Base-by-base conservation (phyloP, 768 basidiomycete species). In the Mycena venus region DNA sequence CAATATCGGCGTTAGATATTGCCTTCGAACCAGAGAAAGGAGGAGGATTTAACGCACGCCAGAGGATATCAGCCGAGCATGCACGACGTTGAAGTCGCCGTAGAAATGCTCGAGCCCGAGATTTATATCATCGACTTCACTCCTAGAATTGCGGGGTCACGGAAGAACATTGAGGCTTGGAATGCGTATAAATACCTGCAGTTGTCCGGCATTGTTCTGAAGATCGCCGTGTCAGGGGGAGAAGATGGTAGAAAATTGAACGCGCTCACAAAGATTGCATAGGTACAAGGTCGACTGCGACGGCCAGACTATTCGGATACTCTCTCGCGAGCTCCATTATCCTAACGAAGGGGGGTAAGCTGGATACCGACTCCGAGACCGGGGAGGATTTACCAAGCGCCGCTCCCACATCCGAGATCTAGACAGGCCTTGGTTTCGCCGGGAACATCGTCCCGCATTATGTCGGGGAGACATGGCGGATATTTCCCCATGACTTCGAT, bases 51-150 rank as follows among this genome's bases (percentile, higher is more conserved):
- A 10, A 85, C 93, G 80, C 78, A 95, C 94, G 42, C 95, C 95
- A 27, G 93, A 90, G 4, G 91, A 88, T 70, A 95, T 88, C 44
- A 95, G 88, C 27, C 92, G 91, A 36, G 90, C 89, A 78, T 95
- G 94, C 0, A 93, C 93, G 19, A 93, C 92, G 78, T 95, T 89
- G 83, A 95, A 95, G 72, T 92, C 89, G 12, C 91, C 91, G 78
- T 93, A 94, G 80, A 91, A 95, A 83, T 96, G 95, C 77, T 95
- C 93, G 27, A 96, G 84, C 3, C 95, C 94, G 21, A 95, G 89
- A 83, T 96, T 96, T 80, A 95, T 91, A 80, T 96, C 95, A 80
- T 95, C 95, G 10, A 95, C 89, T 81, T 96, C 94, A 78, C 92
- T 94, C 85, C 94, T 95, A 75, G 32, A 58, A 19, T 51, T 51